Conservation (phyloP, 2,329 filamentous ascomycete species). For the Tolypocladium nubicola region DNA sequence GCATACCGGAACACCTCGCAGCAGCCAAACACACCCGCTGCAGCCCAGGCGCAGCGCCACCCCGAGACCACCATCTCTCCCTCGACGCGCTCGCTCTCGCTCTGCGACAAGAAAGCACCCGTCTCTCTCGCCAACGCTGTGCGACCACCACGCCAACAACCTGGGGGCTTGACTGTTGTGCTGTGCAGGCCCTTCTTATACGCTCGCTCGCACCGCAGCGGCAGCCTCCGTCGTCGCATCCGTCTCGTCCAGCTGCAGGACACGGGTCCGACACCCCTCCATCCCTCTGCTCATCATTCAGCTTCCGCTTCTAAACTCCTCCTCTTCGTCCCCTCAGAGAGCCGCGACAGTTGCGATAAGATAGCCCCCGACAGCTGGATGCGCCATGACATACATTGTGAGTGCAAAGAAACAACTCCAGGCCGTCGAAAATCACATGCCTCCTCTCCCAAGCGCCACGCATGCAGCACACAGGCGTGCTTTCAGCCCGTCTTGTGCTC, state of each 20-base stretch:
- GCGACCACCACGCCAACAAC: background rate
- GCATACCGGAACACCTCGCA: background rate
- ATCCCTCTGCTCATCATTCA: background rate
- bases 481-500: background rate
- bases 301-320: background rate
- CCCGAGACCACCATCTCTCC: background rate
- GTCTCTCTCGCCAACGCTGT: background rate
- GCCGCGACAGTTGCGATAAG: conserved; percentile 5
- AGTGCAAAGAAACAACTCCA: conserved; percentile 14
- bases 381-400: conserved; percentile 31
- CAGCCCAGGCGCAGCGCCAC: background rate
- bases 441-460: conserved; percentile 7
- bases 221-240: background rate
- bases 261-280: background rate
- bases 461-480: conserved; percentile 3
- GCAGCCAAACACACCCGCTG: background rate
- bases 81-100: background rate
- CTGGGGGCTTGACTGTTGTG: background rate
- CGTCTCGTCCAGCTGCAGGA: background rate
- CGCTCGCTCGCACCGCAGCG: background rate
- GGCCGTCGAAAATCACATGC: conserved; percentile 9
- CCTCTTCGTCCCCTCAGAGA: background rate
- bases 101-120: background rate
- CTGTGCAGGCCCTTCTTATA: background rate
- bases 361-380: conserved; percentile 12